A percentile compares a stretch with the other conserved stretches of the same genome.
Evolutionary conservation across 2,329 filamentous ascomycete genomes (phyloP).

Genomic region (Pezizomycotina sp.): DNA sequence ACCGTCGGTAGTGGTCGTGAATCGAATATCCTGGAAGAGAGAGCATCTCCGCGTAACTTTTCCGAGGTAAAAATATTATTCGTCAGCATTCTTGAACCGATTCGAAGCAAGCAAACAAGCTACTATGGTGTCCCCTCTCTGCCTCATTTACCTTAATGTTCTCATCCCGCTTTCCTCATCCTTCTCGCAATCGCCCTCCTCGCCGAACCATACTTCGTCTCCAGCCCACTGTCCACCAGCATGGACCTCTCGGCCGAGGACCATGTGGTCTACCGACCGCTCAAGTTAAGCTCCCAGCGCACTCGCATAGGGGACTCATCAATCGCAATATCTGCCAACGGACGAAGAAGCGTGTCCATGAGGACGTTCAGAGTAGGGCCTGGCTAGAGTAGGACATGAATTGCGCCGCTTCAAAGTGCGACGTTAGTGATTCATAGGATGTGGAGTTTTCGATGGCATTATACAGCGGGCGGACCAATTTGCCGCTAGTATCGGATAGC

Average conservation of each 20-base stretch:
- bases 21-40: constrained; percentile 44
- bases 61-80: constrained; percentile 1
- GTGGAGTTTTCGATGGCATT: constrained; percentile 34
- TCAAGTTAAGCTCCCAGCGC: constrained; percentile 37
- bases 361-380: constrained; percentile 43
- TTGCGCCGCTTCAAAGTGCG: constrained; percentile 39
- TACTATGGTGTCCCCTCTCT: not conserved
- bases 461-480: constrained; percentile 28
- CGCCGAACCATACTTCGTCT: constrained; percentile 30
- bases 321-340: constrained; percentile 42
- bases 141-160: constrained; percentile 32
- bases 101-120: too few relatives aligned
- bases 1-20: constrained; percentile 35
- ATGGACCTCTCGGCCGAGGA: constrained; percentile 36
- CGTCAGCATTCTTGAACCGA: too few relatives aligned
- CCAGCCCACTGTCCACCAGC: constrained; percentile 46
- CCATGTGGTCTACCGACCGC: constrained; percentile 37
- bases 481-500: constrained; percentile 2
- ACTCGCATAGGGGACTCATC: constrained; percentile 36
- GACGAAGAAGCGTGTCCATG: constrained; percentile 42
- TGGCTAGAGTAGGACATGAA: constrained; percentile 45
- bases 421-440: constrained; percentile 35
- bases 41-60: constrained; percentile 43
- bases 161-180: constrained; percentile 39
- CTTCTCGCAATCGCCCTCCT: constrained; percentile 12